Evolutionary conservation across 1,284 basidiomycete genomes (phyloP).

Genomic region (Phaffia rhodozyma): DNA sequence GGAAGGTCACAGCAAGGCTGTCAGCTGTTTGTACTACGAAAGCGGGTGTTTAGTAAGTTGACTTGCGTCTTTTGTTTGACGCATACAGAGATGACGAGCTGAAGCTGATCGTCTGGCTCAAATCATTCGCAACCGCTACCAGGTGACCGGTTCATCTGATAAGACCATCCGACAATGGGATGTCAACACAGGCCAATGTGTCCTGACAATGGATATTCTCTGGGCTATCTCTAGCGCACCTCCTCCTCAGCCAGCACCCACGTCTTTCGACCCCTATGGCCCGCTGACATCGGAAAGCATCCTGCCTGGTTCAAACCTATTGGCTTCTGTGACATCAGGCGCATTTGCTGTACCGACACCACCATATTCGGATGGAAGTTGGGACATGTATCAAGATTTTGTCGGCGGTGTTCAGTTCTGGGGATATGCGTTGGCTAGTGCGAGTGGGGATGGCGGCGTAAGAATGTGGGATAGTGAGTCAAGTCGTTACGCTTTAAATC

Average conservation of each 20-base stretch:
- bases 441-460: conserved; percentile 90
- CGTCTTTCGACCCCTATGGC: conserved; percentile 5
- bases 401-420: conserved; percentile 97
- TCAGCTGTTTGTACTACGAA: conserved; percentile 90
- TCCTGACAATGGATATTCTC: conserved; percentile 98
- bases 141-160: conserved; percentile 95
- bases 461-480: conserved; percentile 97
- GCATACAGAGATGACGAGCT: background rate
- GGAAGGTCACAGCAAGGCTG: conserved; percentile 84
- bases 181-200: conserved; percentile 88
- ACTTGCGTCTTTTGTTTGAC: background rate
- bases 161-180: conserved; percentile 99
- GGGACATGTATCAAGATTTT: conserved; percentile 96
- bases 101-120: background rate
- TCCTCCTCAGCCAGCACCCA: conserved; percentile 40
- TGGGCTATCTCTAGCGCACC: conserved; percentile 96
- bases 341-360: conserved; percentile 72
- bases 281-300: conserved; percentile 39
- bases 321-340: conserved; percentile 45
- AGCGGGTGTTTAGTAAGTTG: conserved; percentile 69
- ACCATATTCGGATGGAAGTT: conserved; percentile 70
- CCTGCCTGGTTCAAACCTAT: conserved; percentile 28
- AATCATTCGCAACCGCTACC: conserved; percentile 13
- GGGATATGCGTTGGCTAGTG: conserved; percentile 94
- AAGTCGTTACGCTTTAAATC: conserved; percentile 9